A percentile compares a stretch with the other conserved stretches of the same genome.
These are phyloP conservation scores for Posidonia australis DNA, from an alignment of 106 monocot species.

Conservation along the genomic window DNA sequence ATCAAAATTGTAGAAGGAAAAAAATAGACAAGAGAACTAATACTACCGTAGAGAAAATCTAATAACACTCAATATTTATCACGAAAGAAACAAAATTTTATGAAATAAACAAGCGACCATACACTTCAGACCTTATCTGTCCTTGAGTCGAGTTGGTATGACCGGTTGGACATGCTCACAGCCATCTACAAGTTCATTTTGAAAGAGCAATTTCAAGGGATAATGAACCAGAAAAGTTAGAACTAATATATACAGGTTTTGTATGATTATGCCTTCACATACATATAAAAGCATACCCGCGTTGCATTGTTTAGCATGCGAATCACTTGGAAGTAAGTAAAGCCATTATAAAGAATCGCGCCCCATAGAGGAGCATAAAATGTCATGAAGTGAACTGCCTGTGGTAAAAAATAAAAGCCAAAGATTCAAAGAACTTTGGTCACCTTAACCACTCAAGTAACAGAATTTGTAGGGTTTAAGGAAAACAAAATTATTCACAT, in stretches of 20 bases:
- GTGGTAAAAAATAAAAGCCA: not conserved
- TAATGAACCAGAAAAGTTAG: not conserved
- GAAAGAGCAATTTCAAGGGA: not conserved
- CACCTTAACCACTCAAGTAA: not conserved
- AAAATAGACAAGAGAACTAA: too few relatives aligned
- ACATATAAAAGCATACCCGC: conserved; percentile 36
- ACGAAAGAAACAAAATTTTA: too few relatives aligned
- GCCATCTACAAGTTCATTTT: conserved; percentile 63
- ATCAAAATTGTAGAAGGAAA: too few relatives aligned
- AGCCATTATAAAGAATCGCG: conserved; percentile 97
- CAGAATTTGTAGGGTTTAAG: not conserved
- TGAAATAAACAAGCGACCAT: not conserved
- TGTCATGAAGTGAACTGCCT: conserved; percentile 69
- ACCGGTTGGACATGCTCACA: conserved; percentile 70
- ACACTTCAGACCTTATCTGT: conserved; percentile 51
- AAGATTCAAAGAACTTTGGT: too few relatives aligned
- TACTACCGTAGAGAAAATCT: too few relatives aligned
- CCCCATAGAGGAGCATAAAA: conserved; percentile 95
- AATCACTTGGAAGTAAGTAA: conserved; percentile 92
- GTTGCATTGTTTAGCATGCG: conserved; percentile 90
- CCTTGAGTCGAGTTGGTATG: conserved; percentile 52
- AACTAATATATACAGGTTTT: not conserved
- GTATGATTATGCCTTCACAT: not conserved
- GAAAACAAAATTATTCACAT: conserved; percentile 17
- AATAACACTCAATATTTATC: too few relatives aligned